A percentile compares a stretch with the other conserved stretches of the same genome.
Conservation (phyloP, 768 basidiomycete species). For the Pisolithus marmoratus region DNA sequence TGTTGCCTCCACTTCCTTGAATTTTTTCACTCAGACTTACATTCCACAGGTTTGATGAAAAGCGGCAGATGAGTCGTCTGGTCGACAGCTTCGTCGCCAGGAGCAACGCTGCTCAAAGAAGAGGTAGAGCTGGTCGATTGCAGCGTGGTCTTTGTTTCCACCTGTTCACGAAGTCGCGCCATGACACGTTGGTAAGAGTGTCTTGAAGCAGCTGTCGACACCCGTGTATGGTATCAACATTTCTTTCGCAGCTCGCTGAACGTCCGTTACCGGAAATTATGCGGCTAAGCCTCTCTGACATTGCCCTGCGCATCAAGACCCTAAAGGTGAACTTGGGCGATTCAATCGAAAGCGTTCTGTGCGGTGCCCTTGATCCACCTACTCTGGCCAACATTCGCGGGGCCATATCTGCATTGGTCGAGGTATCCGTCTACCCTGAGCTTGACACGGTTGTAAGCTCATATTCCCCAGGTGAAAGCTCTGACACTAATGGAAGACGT, state of each 20-base stretch:
- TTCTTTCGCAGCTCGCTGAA: conserved; percentile 62
- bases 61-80: conserved; percentile 88
- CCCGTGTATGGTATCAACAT: not conserved
- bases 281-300: conserved; percentile 85
- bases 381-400: conserved; percentile 80
- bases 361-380: conserved; percentile 87
- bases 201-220: not conserved
- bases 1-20: not conserved
- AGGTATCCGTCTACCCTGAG: conserved; percentile 41
- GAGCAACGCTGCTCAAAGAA: conserved; percentile 86
- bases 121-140: conserved; percentile 90
- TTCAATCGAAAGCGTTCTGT: conserved; percentile 87
- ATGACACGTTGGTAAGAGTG: conserved; percentile 64
- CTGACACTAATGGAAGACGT: conserved; percentile 84
- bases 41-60: conserved; percentile 79
- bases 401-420: conserved; percentile 86
- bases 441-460: not conserved
- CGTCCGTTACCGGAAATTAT: conserved; percentile 94
- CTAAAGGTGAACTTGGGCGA: conserved; percentile 82
- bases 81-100: conserved; percentile 88
- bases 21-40: not conserved
- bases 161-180: conserved; percentile 82
- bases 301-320: conserved; percentile 89
- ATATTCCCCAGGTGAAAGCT: conserved; percentile 61
- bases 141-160: conserved; percentile 90